Evolutionary conservation across 768 basidiomycete species (phyloP), one percentile per base, ranked within the genome.

Genomic region (Auricularia heimuer): DNA sequence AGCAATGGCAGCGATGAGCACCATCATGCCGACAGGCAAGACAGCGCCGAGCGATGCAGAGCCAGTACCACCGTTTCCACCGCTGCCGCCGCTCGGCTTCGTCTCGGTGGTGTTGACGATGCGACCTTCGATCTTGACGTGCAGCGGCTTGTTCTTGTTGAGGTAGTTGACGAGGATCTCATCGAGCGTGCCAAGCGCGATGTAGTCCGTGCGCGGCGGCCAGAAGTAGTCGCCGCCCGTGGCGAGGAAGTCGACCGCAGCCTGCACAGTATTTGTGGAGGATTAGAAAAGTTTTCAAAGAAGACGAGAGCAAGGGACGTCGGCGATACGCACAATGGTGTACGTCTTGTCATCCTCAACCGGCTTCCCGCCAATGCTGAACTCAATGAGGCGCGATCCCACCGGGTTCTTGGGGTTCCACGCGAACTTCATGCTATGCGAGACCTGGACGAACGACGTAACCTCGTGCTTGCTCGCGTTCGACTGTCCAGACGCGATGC

Each of bases 391-490:
- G 16, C 70, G 67, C 33, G 66, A 62, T 21, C 70, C 70, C 14
- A 39, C 61, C 24, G 68, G 34, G 45, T 71, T 69, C 35, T 66
- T 66, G 1, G 71, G 69, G 51, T 71, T 68, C 65, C 66, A 73
- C 14, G 67, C 58, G 61, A 72, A 68, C 34, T 65, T 61, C 54
- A 29, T 12, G 29, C 7, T 60, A 29, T 18, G 14, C 56, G 79
- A 79, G 56, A 80, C 75, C 66, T 81, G 80, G 3, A 78, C 74
- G 65, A 77, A 80, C 51, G 76, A 78, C 8, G 78, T 77, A 35
- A 80, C 76, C 11, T 68, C 62, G 58, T 67, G 58, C 33, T 71
- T 69, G 66, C 74, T 75, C 44, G 68, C 68, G 36, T 71, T 66
- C 64, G 71, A 77, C 37, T 71, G 70, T 44, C 69, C 71, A 18